Evolutionary conservation across 192 early-diverging fungal genomes (phyloP), one percentile per base, ranked within the genome.

Genomic region (Backusella sp.): DNA sequence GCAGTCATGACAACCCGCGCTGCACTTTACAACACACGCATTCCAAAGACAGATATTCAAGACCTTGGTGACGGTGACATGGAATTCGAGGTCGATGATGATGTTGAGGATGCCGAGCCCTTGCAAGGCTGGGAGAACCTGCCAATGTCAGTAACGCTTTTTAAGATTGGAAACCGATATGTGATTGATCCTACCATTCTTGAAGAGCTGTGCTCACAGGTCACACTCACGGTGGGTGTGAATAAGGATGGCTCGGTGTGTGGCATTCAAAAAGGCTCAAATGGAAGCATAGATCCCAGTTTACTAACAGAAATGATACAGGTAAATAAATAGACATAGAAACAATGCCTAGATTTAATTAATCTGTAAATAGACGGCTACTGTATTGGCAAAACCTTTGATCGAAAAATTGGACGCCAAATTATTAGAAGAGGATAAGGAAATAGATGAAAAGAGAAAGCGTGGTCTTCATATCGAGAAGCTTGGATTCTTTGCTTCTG

Each of bases 61-160:
- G 91, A 93, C 30, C 75, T 93, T 28, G 89, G 85, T 3, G 92
- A 96, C 77, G 95, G 94, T 0, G 87, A 91, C 72, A 85, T 91
- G 49, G 97, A 98, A 68, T 97, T 97, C 83, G 96, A 97, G 34
- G 90, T 98, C n/a, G 88, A 93, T 41, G 96, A 97, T 79, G 93
- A 94, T 79, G 86, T 90, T 14, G 95, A 97, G 52, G 95, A 94
- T 71, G 92, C 94, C 36, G 91, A 94, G 70, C 74, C 86, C 49
- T 83, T 99, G 2, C 78, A 83, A 26, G 98, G 97, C 14, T 85
- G 86, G 75, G 91, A 96, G 21, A 80, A 92, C 39, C 83, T 97
- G 75, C 98, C 98, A 21, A 79, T 96, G 34, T 76, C 88, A 11
- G 91, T 98, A 32, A 96, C 98, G 17, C 84, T 97, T 36, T 95